phyloP scores from a whole-genome alignment of 139 green algal genomes.

The Tetraselmis chui region DNA sequence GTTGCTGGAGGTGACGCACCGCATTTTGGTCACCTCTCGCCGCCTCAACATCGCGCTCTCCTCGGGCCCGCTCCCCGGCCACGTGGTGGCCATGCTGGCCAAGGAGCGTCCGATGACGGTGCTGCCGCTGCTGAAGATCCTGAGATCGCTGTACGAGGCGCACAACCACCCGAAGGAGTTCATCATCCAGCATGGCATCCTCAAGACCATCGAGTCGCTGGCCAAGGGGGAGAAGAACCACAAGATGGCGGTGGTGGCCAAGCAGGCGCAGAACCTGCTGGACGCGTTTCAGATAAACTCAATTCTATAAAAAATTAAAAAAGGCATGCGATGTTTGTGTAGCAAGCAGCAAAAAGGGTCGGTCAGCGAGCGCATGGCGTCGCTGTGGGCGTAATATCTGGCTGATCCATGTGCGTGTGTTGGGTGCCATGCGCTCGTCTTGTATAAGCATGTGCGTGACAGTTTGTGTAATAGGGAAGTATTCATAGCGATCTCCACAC shows the following conservation, averaged over 20 bases:
- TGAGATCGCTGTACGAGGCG: background rate
- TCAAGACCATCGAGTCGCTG: background rate
- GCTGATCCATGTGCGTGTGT: too few relatives aligned
- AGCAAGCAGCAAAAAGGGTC: too few relatives aligned
- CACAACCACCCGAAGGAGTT: background rate
- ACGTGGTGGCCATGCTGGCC: background rate
- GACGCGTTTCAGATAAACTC: conserved; percentile 66
- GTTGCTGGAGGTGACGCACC: background rate
- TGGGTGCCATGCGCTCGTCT: too few relatives aligned
- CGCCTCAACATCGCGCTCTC: background rate
- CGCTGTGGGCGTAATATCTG: too few relatives aligned
- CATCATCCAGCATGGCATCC: background rate
- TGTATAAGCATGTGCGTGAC: too few relatives aligned
- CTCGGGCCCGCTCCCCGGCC: background rate
- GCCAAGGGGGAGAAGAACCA: background rate
- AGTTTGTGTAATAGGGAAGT: too few relatives aligned
- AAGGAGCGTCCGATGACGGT: background rate
- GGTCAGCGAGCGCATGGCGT: too few relatives aligned
- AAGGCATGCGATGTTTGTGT: too few relatives aligned
- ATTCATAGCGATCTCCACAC: too few relatives aligned
- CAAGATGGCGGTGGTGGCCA: conserved; percentile 35
- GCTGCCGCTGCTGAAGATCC: background rate
- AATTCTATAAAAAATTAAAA: conserved; percentile 44
- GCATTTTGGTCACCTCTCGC: background rate
- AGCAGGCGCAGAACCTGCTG: conserved; percentile 58